Conservation (phyloP, 2,329 filamentous ascomycete genomes). For the Aureobasidium uvarum region DNA sequence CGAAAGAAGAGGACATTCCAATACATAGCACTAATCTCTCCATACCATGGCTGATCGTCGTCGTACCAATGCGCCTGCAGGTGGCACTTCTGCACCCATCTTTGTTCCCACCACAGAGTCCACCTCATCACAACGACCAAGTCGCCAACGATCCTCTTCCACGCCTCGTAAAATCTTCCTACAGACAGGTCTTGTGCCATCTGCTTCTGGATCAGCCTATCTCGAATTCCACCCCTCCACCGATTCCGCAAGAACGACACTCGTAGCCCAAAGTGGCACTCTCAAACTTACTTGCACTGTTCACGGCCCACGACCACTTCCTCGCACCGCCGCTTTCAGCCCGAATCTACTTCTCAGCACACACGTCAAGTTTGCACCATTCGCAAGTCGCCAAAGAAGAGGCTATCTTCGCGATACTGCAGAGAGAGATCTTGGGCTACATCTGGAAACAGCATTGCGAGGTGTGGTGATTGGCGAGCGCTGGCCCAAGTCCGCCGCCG, state of each 20-base stretch:
- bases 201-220: slow-evolving; percentile 90
- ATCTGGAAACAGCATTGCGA: slow-evolving; percentile 84
- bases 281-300: slow-evolving; percentile 92
- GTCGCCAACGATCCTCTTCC: slow-evolving; percentile 62
- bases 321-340: slow-evolving; percentile 85
- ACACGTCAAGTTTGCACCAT: slow-evolving; percentile 95
- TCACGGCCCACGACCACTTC: slow-evolving; percentile 87
- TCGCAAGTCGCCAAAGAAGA: slow-evolving; percentile 76
- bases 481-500: slow-evolving; percentile 98
- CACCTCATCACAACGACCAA: slow-evolving; percentile 49
- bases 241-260: slow-evolving; percentile 36
- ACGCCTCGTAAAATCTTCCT: slow-evolving; percentile 84
- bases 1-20: not conserved
- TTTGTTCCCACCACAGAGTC: slow-evolving; percentile 58
- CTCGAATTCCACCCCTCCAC: slow-evolving; percentile 59
- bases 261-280: slow-evolving; percentile 59
- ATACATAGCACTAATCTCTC: slow-evolving; percentile 26
- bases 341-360: slow-evolving; percentile 89
- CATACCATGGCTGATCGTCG: slow-evolving; percentile 75
- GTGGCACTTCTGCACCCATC: slow-evolving; percentile 70
- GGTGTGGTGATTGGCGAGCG: slow-evolving; percentile 89
- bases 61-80: slow-evolving; percentile 82
- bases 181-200: slow-evolving; percentile 87
- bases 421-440: slow-evolving; percentile 85
- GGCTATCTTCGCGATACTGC: slow-evolving; percentile 82